Conservation (phyloP, 2,329 filamentous ascomycete species). For the Botrytis galanthina region DNA sequence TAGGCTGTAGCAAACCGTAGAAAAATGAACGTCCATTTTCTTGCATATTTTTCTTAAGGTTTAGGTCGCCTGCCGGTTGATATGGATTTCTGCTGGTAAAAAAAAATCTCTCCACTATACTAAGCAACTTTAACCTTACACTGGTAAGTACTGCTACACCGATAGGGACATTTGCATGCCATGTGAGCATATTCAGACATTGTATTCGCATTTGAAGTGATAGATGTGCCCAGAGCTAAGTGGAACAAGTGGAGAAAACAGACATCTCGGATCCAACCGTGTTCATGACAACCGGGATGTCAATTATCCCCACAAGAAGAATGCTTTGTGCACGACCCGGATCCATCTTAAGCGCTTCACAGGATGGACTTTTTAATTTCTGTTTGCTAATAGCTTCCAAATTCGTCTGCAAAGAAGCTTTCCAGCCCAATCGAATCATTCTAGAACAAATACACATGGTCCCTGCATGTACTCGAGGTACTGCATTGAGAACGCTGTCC, state of each 20-base stretch:
- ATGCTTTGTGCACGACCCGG: not conserved
- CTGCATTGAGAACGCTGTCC: not conserved
- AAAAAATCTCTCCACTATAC: not conserved
- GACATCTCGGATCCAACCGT: not conserved
- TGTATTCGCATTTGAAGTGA: not conserved
- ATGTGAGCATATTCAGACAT: constrained; percentile 13
- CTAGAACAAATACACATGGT: constrained; percentile 1
- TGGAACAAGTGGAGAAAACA: not conserved
- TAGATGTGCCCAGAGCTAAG: constrained; percentile 9
- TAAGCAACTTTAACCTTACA: not conserved
- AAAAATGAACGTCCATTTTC: not conserved
- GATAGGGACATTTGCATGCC: not conserved
- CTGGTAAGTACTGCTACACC: constrained; percentile 9
- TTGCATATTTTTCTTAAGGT: not conserved
- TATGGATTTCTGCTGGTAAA: not conserved
- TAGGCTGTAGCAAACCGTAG: not conserved
- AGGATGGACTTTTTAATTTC: not conserved
- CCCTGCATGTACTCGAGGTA: not conserved
- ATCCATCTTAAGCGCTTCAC: constrained; percentile 2
- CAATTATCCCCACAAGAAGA: constrained; percentile 4
- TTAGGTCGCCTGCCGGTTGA: not conserved
- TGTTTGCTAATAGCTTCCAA: constrained; percentile 8
- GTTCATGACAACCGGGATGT: not conserved
- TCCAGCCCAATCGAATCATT: constrained; percentile 11
- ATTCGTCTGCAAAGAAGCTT: constrained; percentile 6